These are phyloP conservation scores for Dalbergia cultrata DNA, from an alignment of 306 rosid species.

Conservation along the genomic window DNA sequence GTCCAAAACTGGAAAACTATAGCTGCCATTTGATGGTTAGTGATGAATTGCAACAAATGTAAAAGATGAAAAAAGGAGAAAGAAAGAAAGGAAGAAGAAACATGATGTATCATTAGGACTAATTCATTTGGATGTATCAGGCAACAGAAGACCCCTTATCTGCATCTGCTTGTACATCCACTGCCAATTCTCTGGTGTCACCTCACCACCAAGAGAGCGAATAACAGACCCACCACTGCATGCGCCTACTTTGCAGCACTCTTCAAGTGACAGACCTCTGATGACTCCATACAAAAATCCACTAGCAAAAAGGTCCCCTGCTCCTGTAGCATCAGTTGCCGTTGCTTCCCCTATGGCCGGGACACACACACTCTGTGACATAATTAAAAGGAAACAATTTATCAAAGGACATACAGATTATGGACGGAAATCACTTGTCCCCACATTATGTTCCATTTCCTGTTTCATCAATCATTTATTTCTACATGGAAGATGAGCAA, in stretches of 20 bases:
- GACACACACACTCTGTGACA: slow-evolving; percentile 73
- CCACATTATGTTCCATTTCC: too few relatives aligned
- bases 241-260: slow-evolving; percentile 85
- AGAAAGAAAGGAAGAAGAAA: not conserved
- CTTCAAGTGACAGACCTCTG: slow-evolving; percentile 74
- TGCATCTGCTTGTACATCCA: slow-evolving; percentile 92
- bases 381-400: not conserved
- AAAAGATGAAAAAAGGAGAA: slow-evolving; percentile 2
- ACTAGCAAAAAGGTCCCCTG: slow-evolving; percentile 93
- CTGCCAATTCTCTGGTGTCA: slow-evolving; percentile 70
- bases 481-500: too few relatives aligned
- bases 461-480: too few relatives aligned
- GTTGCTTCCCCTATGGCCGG: slow-evolving; percentile 75
- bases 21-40: slow-evolving; percentile 32
- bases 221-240: slow-evolving; percentile 91
- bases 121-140: slow-evolving; percentile 49
- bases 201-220: slow-evolving; percentile 85
- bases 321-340: slow-evolving; percentile 84
- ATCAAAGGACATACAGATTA: not conserved
- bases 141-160: slow-evolving; percentile 66
- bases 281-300: slow-evolving; percentile 85
- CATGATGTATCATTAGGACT: not conserved
- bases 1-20: slow-evolving; percentile 27
- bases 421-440: too few relatives aligned
- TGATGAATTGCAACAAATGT: slow-evolving; percentile 9